Evolutionary conservation across 2,329 filamentous ascomycete species (phyloP), one percentile per base, ranked within the genome.

Genomic region (Gnomoniopsis smithogilvyi): DNA sequence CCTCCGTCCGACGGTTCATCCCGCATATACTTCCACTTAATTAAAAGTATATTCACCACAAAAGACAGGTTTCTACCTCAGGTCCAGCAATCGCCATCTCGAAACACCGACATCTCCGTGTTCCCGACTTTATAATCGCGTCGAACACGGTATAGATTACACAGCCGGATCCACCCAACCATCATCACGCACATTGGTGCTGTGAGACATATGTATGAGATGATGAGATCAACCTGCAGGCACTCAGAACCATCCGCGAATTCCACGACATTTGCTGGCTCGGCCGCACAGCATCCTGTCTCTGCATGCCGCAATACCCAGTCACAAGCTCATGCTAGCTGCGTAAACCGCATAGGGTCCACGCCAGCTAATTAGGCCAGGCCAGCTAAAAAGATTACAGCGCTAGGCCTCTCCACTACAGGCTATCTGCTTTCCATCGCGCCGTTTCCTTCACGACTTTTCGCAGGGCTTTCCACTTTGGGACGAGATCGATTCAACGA

Each of bases 211-310:
- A 54, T n/a, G 38, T 12, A 43, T 12, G 15, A 43, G 10, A 38
- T 38, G 51, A 62, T 59, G 63, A 64, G 59, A 62, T 64, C 63
- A 64, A 54, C 53, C 57, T 62, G 62, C 63, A 66, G 59, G 49
- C 48, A 41, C 60, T 57, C 48, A 52, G 41, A 49, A 61, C 57
- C 60, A 62, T 60, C 64, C 61, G 62, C 56, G 56, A 38, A 59
- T 60, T 62, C 59, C 64, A 60, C 54, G 54, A 59, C 54, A 54
- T 58, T 56, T 43, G 19, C 45, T 47, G 45, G 45, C 45, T 52
- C 41, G 53, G 47, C 61, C 55, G 53, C 62, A 60, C 59, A 57
- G 54, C 49, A 57, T 48, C 47, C 48, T 53, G 45, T 47, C 51
- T 56, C 33, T 52, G 50, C 59, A 54, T 55, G 51, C 41, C 43